These are phyloP conservation scores for Teunomyces lycoperdinae DNA, from an alignment of 805 yeast species.

Conservation along the genomic window DNA sequence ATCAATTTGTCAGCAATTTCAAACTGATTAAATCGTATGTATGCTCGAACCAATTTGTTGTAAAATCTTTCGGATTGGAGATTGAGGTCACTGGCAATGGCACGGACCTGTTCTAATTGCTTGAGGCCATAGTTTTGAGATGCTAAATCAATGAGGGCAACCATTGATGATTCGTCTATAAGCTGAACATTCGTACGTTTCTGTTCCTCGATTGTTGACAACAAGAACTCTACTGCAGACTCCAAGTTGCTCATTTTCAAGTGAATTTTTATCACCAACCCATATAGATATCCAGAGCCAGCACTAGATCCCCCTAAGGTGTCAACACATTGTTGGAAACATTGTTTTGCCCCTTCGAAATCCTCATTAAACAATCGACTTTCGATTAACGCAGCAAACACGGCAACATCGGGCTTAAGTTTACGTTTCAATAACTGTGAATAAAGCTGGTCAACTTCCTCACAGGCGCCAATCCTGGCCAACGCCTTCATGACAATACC, in stretches of 20 bases:
- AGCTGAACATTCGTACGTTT: constrained; percentile 10
- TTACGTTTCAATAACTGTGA: constrained; percentile 44
- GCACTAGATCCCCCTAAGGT: constrained; percentile 16
- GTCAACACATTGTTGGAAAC: constrained; percentile 19
- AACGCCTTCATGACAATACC: constrained; percentile 59
- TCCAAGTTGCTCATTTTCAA: constrained; percentile 24
- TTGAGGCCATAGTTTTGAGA: constrained; percentile 18
- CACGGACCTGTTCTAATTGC: constrained; percentile 16
- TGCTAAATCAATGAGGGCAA: constrained; percentile 19
- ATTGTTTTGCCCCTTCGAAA: constrained; percentile 31
- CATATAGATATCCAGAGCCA: constrained; percentile 23
- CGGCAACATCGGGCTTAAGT: constrained; percentile 44
- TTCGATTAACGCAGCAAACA: constrained; percentile 46
- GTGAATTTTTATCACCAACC: constrained; percentile 26
- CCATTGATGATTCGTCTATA: constrained; percentile 15
- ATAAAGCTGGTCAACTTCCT: constrained; percentile 49
- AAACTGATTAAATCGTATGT: constrained; percentile 27
- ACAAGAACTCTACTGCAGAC: constrained; percentile 26
- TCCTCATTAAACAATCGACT: constrained; percentile 38
- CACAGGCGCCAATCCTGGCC: constrained; percentile 47
- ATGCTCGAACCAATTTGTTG: constrained; percentile 24
- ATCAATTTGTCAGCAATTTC: constrained; percentile 32
- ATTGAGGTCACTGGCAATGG: constrained; percentile 15
- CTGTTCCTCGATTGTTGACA: constrained; percentile 19
- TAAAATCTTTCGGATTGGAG: constrained; percentile 25